A percentile compares a stretch with the other conserved stretches of the same genome.
Evolutionary conservation across 2,329 filamentous ascomycete species (phyloP).

Genomic region (Aspergillus brunneoviolaceus): DNA sequence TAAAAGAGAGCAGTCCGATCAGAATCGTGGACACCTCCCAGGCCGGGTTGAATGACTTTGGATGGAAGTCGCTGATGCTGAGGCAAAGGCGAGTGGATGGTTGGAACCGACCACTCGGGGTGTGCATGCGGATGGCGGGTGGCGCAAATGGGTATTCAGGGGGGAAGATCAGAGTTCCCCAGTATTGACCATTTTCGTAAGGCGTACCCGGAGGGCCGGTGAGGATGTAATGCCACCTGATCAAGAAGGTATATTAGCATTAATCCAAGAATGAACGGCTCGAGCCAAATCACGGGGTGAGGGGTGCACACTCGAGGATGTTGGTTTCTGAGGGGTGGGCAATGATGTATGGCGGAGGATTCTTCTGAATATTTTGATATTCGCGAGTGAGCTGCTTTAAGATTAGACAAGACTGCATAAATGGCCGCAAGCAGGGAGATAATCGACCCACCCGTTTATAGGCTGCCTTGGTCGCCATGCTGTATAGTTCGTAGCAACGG

Average conservation of each 20-base stretch:
- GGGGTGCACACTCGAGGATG: conserved; percentile 73
- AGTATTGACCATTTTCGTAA: conserved; percentile 94
- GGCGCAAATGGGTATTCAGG: conserved; percentile 96
- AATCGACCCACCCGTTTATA: conserved; percentile 63
- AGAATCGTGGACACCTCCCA: conserved; percentile 98
- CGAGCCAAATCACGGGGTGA: background rate
- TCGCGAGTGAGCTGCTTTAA: conserved; percentile 57
- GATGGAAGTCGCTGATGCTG: conserved; percentile 96
- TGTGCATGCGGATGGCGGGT: conserved; percentile 98
- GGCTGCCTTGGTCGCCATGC: conserved; percentile 70
- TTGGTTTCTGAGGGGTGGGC: conserved; percentile 89
- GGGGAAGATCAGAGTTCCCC: conserved; percentile 94
- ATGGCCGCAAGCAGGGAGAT: background rate
- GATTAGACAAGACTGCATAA: conserved; percentile 11
- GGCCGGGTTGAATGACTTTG: conserved; percentile 95
- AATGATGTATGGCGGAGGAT: conserved; percentile 83
- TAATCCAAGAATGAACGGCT: background rate
- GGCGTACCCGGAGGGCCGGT: conserved; percentile 92
- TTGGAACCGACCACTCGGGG: conserved; percentile 91
- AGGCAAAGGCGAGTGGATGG: conserved; percentile 88
- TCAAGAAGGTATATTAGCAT: conserved; percentile 20
- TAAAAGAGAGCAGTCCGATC: conserved; percentile 91
- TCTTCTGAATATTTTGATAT: conserved; percentile 65
- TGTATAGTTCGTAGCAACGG: conserved; percentile 15
- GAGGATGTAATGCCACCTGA: conserved; percentile 89